These are phyloP conservation scores for Hygrophorus pudorinus DNA, from an alignment of 768 basidiomycete species.

Conservation along the genomic window DNA sequence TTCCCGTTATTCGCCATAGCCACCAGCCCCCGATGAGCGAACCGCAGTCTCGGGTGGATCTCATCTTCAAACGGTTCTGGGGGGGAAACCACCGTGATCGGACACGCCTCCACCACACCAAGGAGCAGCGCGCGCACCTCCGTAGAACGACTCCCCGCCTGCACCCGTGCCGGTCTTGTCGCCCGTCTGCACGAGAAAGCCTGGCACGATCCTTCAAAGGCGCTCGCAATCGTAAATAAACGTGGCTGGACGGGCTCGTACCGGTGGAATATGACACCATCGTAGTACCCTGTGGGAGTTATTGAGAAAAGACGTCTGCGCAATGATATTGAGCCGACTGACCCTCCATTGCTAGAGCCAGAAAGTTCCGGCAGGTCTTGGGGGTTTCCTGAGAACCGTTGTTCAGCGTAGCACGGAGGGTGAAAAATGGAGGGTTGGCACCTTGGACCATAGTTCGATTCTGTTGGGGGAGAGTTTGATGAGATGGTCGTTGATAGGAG, in stretches of 20 bases:
- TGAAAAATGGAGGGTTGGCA: conserved; percentile 17
- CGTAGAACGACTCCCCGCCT: conserved; percentile 93
- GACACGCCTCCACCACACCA: not conserved
- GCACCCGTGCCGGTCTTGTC: conserved; percentile 86
- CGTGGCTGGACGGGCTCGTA: conserved; percentile 17
- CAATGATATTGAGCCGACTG: too few relatives aligned
- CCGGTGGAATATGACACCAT: conserved; percentile 92
- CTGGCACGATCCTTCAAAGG: conserved; percentile 61
- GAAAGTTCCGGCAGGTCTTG: conserved; percentile 86
- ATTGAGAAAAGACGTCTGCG: too few relatives aligned
- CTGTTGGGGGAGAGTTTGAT: too few relatives aligned
- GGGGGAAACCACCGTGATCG: not conserved
- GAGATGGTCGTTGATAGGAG: too few relatives aligned
- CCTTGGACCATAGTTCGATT: conserved; percentile 91
- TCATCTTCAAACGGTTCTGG: conserved; percentile 91
- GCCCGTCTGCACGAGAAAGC: conserved; percentile 91
- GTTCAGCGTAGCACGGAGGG: not conserved
- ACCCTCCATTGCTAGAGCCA: conserved; percentile 87
- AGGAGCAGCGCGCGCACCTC: conserved; percentile 41
- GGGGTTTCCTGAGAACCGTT: conserved; percentile 68
- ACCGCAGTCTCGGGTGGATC: conserved; percentile 84
- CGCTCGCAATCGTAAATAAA: not conserved
- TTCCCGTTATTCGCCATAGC: conserved; percentile 89
- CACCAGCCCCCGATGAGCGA: conserved; percentile 81
- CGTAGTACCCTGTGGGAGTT: conserved; percentile 84